Evolutionary conservation across 768 basidiomycete species (phyloP).

Genomic region (Ephemerocybe angulata): DNA sequence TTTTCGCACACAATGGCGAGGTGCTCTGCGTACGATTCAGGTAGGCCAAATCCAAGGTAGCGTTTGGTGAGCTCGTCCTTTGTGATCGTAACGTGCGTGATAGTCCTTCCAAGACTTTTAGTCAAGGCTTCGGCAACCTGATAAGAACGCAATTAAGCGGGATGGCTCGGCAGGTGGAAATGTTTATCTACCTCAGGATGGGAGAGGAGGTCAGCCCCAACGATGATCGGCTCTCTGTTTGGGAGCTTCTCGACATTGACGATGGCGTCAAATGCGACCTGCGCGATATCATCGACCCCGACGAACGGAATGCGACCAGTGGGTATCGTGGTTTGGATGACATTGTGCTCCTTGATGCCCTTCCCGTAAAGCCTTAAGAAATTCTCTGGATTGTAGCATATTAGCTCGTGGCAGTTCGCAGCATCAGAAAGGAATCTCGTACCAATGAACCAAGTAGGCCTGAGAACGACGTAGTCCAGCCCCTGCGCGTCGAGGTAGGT

Average conservation of each 20-base stretch:
- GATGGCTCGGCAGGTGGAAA: neutral
- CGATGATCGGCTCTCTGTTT: constrained; percentile 16
- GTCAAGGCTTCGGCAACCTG: constrained; percentile 21
- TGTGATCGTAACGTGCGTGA: constrained; percentile 16
- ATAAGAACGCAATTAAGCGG: no score
- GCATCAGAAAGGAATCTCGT: neutral
- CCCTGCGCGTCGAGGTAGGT: constrained; percentile 28
- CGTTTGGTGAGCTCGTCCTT: constrained; percentile 10
- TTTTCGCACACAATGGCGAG: constrained; percentile 17
- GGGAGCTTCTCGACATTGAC: constrained; percentile 11
- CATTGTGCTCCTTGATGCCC: neutral
- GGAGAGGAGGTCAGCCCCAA: constrained; percentile 27
- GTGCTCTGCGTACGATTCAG: constrained; percentile 15
- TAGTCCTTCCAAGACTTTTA: constrained; percentile 19
- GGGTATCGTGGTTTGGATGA: constrained; percentile 23
- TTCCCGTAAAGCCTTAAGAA: neutral
- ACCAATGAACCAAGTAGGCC: constrained; percentile 40
- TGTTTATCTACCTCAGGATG: constrained; percentile 22
- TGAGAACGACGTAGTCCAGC: constrained; percentile 31
- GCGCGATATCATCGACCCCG: constrained; percentile 25
- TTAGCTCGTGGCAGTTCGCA: neutral
- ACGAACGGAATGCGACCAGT: constrained; percentile 27
- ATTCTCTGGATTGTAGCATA: neutral
- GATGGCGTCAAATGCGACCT: constrained; percentile 23
- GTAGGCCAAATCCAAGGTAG: constrained; percentile 13